Conservation (phyloP, 106 monocot species). For the Apostasia ramifera region DNA sequence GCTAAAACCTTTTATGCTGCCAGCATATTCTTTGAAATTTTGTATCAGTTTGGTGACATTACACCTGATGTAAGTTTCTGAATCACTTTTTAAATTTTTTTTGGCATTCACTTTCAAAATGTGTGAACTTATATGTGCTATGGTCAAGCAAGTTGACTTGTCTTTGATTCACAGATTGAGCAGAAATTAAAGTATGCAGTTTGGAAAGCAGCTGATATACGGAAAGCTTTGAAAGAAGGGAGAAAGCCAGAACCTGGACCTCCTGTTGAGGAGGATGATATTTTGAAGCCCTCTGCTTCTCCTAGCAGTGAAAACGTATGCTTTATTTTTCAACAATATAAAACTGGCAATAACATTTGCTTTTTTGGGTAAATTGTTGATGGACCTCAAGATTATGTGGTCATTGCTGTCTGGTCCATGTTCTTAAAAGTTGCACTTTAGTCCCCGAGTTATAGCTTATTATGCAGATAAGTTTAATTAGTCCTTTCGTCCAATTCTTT, state of each 20-base stretch:
- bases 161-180: conserved; percentile 38
- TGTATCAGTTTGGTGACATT: conserved; percentile 81
- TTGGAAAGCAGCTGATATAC: conserved; percentile 81
- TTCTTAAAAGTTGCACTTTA: too few relatives aligned
- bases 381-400: too few relatives aligned
- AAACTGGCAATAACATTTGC: background rate
- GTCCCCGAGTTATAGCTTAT: too few relatives aligned
- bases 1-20: conserved; percentile 98
- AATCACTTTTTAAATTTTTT: conserved; percentile 1
- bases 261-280: conserved; percentile 57
- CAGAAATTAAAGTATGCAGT: conserved; percentile 70
- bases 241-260: conserved; percentile 65
- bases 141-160: conserved; percentile 1
- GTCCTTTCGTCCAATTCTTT: too few relatives aligned
- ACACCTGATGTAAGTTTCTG: conserved; percentile 74
- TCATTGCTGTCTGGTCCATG: too few relatives aligned
- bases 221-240: conserved; percentile 75
- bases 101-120: background rate
- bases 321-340: background rate
- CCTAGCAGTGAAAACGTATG: conserved; percentile 29
- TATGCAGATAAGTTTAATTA: too few relatives aligned
- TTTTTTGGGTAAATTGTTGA: too few relatives aligned
- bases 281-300: conserved; percentile 20
- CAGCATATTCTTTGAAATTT: conserved; percentile 87
- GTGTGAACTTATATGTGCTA: background rate